These are phyloP conservation scores for Royoungia palumana DNA, from an alignment of 768 basidiomycete species.

Conservation along the genomic window DNA sequence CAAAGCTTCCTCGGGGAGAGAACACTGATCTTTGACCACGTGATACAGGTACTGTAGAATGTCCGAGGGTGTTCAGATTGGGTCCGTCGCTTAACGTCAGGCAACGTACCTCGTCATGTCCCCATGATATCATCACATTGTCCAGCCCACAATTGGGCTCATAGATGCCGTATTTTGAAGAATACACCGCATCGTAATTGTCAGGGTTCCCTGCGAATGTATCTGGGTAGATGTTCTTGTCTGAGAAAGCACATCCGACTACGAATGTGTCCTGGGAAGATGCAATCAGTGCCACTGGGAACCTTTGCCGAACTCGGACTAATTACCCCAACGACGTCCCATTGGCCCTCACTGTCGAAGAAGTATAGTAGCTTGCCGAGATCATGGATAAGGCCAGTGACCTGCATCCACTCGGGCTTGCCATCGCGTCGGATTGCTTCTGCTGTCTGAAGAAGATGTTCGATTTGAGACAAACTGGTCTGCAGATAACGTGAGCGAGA, in stretches of 20 bases:
- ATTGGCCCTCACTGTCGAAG: conserved; percentile 85
- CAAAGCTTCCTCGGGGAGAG: conserved; percentile 75
- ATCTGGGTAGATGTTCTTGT: conserved; percentile 78
- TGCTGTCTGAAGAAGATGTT: conserved; percentile 89
- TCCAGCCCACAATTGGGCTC: conserved; percentile 76
- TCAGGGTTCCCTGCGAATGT: conserved; percentile 78
- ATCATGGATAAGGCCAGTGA: conserved; percentile 84
- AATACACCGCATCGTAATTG: conserved; percentile 58
- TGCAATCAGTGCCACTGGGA: conserved; percentile 3
- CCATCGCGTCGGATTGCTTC: conserved; percentile 84
- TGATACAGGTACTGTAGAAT: conserved; percentile 79
- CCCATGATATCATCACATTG: conserved; percentile 87
- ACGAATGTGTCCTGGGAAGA: conserved; percentile 61
- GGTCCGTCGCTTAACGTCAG: conserved; percentile 3
- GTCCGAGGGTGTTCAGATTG: conserved; percentile 6
- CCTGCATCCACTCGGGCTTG: conserved; percentile 92
- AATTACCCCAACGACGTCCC: conserved; percentile 89
- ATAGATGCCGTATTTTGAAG: conserved; percentile 73
- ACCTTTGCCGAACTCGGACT: not conserved
- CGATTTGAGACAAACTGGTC: conserved; percentile 81
- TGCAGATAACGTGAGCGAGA: conserved; percentile 28
- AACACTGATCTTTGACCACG: conserved; percentile 78
- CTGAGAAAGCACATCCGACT: conserved; percentile 83
- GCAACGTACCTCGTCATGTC: conserved; percentile 76
- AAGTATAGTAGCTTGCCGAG: conserved; percentile 84